Percentiles rank a stretch among this genome's conserved stretches.
phyloP scores from a whole-genome alignment of 352 stramenopile species.

The Globisporangium middletonii region DNA sequence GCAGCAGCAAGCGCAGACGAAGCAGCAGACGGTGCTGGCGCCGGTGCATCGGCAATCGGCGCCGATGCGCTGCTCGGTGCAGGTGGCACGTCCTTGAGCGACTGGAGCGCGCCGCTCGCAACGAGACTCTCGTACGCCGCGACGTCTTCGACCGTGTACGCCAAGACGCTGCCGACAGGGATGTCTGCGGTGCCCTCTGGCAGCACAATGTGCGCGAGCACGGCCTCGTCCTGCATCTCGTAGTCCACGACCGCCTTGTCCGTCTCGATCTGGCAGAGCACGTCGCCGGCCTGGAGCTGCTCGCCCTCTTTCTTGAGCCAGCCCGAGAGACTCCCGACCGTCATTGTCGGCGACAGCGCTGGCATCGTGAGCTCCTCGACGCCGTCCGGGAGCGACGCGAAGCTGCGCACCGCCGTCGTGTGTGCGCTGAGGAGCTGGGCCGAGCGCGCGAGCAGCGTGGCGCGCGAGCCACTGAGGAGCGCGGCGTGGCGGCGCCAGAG shows the following conservation, averaged over 20 bases:
- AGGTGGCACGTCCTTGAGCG: constrained; percentile 26
- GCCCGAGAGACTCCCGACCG: constrained; percentile 88
- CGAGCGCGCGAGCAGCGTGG: constrained; percentile 11
- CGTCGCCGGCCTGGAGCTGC: constrained; percentile 85
- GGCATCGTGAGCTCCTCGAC: constrained; percentile 88
- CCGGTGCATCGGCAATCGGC: constrained; percentile 4
- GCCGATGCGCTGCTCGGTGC: constrained; percentile 3
- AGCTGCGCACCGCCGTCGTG: constrained; percentile 14
- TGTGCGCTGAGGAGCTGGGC: constrained; percentile 8
- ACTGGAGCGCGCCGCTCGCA: constrained; percentile 46
- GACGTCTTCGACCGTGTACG: constrained; percentile 92
- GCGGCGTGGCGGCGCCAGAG: constrained; percentile 11
- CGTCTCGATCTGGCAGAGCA: constrained; percentile 96
- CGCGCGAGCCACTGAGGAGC: constrained; percentile 9
- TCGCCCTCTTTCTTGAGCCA: constrained; percentile 94
- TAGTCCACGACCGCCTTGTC: constrained; percentile 99
- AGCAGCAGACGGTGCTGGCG: constrained; percentile 7
- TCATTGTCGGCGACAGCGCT: constrained; percentile 97
- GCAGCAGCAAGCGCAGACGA: constrained; percentile 6
- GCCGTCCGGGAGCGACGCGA: constrained; percentile 64
- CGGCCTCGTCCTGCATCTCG: constrained; percentile 96
- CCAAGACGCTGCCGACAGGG: constrained; percentile 88
- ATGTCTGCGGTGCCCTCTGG: constrained; percentile 86
- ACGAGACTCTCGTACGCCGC: constrained; percentile 65
- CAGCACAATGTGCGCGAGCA: constrained; percentile 94